phyloP scores from a whole-genome alignment of 169 alveolate genomes.

The Prorocentrum cordatum region DNA sequence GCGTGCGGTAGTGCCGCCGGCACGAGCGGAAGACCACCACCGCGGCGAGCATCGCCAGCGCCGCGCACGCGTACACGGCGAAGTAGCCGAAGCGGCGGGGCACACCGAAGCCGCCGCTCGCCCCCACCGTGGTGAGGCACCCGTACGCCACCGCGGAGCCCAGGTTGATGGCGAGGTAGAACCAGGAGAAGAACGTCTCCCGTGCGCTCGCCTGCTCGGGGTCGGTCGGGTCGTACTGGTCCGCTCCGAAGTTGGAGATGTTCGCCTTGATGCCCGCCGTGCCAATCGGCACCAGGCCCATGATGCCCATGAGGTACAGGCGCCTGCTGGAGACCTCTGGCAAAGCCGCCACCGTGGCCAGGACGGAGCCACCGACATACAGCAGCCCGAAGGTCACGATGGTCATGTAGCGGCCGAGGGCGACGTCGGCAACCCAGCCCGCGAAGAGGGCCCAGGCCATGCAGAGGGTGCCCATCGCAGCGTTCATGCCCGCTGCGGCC shows the following conservation, averaged over 20 bases:
- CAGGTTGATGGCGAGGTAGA: slow-evolving; percentile 53
- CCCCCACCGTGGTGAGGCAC: slow-evolving; percentile 35
- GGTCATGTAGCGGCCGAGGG: slow-evolving; percentile 28
- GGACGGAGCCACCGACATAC: neutral
- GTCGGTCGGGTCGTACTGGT: neutral
- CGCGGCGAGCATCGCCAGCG: neutral
- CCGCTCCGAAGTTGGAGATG: slow-evolving; percentile 66
- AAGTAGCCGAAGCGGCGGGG: slow-evolving; percentile 9
- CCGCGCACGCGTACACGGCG: slow-evolving; percentile 19
- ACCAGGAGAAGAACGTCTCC: neutral
- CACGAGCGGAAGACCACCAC: neutral
- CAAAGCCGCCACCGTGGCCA: neutral
- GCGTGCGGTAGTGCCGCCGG: neutral
- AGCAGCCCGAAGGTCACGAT: neutral
- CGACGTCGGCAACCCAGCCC: slow-evolving; percentile 54
- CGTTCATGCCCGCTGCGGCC: slow-evolving; percentile 17
- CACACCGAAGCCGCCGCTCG: slow-evolving; percentile 36
- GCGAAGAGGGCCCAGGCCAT: slow-evolving; percentile 58
- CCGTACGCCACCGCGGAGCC: slow-evolving; percentile 39
- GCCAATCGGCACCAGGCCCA: slow-evolving; percentile 63
- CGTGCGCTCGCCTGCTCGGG: slow-evolving; percentile 38
- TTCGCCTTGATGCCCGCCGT: slow-evolving; percentile 64
- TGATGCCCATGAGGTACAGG: neutral
- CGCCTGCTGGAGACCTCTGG: neutral
- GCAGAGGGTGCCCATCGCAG: slow-evolving; percentile 43